phyloP scores from a whole-genome alignment of 371 early-diverging fungal genomes.

The Mortierella sp. region DNA sequence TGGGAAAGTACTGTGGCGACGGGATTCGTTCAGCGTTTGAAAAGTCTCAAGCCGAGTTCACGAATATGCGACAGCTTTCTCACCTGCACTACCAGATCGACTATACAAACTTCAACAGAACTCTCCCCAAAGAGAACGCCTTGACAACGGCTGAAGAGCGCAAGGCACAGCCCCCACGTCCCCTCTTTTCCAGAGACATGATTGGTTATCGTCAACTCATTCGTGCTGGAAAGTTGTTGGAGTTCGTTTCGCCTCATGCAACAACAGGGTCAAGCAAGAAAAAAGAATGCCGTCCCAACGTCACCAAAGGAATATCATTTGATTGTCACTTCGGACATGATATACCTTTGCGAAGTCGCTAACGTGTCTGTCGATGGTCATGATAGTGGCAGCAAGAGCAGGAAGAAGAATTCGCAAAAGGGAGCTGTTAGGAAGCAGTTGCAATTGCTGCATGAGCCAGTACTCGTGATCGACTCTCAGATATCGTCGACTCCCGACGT shows the following conservation, averaged over 20 bases:
- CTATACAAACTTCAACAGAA: constrained; percentile 25
- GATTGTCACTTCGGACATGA: constrained; percentile 32
- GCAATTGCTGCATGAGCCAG: constrained; percentile 40
- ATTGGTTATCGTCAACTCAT: constrained; percentile 17
- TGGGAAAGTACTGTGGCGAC: constrained; percentile 16
- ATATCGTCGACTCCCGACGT: constrained; percentile 48
- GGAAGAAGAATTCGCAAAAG: constrained; percentile 13
- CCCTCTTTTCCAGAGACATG: constrained; percentile 14
- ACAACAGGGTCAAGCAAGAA: constrained; percentile 4
- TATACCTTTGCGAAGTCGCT: constrained; percentile 39
- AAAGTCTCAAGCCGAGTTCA: constrained; percentile 16
- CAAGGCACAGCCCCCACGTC: constrained; percentile 1
- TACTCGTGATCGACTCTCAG: constrained; percentile 40
- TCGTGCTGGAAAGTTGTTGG: constrained; percentile 21
- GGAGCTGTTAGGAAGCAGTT: constrained; percentile 1
- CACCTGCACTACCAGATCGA: constrained; percentile 36
- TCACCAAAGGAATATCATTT: constrained; percentile 36
- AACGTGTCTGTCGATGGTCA: not conserved
- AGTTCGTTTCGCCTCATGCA: constrained; percentile 14
- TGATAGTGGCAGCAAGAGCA: not conserved
- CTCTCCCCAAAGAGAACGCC: constrained; percentile 35
- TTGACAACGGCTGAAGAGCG: constrained; percentile 42
- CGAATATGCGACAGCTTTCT: constrained; percentile 15
- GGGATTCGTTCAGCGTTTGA: constrained; percentile 6
- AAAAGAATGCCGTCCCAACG: constrained; percentile 3